phyloP scores from a whole-genome alignment of 2,329 filamentous ascomycete species.

The Trichoderma sp. region DNA sequence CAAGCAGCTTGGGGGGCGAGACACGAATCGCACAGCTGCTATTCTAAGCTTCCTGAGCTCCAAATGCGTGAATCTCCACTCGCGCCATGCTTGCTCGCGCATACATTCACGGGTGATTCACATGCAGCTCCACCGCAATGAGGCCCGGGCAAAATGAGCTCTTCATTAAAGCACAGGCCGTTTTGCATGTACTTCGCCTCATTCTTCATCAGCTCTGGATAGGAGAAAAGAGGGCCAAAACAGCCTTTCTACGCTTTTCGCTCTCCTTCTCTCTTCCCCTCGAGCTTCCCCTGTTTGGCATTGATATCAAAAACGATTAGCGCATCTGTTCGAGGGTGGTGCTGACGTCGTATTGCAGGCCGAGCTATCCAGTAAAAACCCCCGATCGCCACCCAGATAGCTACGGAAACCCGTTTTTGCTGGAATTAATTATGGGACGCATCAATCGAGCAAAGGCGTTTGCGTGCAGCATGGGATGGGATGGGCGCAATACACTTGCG shows the following conservation, averaged over 20 bases:
- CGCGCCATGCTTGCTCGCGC: constrained; percentile 4
- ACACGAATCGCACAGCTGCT: background rate
- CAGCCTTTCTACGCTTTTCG: background rate
- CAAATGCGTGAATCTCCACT: constrained; percentile 7
- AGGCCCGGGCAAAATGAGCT: background rate
- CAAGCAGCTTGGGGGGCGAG: background rate
- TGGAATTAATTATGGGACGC: constrained; percentile 20
- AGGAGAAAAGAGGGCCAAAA: background rate
- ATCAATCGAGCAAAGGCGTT: background rate
- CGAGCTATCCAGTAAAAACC: constrained; percentile 5
- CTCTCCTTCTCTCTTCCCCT: background rate
- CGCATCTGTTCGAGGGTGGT: constrained; percentile 20
- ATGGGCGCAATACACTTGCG: background rate
- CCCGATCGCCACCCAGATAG: constrained; percentile 22
- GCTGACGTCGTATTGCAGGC: constrained; percentile 24
- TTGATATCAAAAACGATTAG: constrained; percentile 18
- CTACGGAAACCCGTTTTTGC: constrained; percentile 12
- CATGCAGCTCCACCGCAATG: constrained; percentile 2
- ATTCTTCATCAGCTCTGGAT: background rate
- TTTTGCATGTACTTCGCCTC: background rate
- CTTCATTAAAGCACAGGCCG: background rate
- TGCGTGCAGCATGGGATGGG: constrained; percentile 8
- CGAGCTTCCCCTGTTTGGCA: constrained; percentile 1
- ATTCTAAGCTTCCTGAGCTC: background rate
- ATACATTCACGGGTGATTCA: background rate